Conservation (phyloP, 768 basidiomycete species). For the Suillus spraguei region DNA sequence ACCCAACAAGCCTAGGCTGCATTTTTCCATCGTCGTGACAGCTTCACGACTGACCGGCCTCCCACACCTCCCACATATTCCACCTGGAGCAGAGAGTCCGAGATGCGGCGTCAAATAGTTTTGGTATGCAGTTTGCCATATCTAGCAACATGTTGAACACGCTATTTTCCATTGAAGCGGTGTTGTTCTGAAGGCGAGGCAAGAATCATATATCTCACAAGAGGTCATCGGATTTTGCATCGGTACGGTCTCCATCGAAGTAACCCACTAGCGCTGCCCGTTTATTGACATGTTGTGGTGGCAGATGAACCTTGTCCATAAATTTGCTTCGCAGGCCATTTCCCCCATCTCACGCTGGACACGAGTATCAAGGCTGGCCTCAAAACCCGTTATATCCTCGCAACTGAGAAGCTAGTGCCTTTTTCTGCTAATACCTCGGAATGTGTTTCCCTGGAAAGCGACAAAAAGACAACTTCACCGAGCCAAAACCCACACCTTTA, state of each 20-base stretch:
- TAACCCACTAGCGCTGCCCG: conserved; percentile 2
- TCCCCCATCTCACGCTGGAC: conserved; percentile 28
- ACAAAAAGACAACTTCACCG: conserved; percentile 38
- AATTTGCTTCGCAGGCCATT: conserved; percentile 17
- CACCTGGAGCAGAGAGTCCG: background rate
- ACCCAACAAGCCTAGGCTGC: too few relatives aligned
- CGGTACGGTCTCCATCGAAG: conserved; percentile 9
- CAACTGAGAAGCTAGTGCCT: conserved; percentile 3
- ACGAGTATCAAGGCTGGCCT: conserved; percentile 9
- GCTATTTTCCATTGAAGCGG: background rate
- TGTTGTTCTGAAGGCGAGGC: background rate
- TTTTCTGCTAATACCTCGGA: conserved; percentile 11
- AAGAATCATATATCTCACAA: background rate
- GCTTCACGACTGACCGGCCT: background rate
- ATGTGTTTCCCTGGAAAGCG: conserved; percentile 45
- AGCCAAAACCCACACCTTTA: conserved; percentile 22
- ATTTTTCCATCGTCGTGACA: background rate
- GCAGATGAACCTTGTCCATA: background rate
- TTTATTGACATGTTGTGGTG: conserved; percentile 18
- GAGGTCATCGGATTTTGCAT: conserved; percentile 8
- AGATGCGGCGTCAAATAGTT: background rate
- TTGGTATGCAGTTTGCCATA: background rate
- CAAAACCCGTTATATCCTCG: conserved; percentile 16
- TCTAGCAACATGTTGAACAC: background rate
- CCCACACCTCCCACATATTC: background rate